These are phyloP conservation scores for Reutealis trisperma DNA, from an alignment of 345 rosid genomes.

Conservation along the genomic window DNA sequence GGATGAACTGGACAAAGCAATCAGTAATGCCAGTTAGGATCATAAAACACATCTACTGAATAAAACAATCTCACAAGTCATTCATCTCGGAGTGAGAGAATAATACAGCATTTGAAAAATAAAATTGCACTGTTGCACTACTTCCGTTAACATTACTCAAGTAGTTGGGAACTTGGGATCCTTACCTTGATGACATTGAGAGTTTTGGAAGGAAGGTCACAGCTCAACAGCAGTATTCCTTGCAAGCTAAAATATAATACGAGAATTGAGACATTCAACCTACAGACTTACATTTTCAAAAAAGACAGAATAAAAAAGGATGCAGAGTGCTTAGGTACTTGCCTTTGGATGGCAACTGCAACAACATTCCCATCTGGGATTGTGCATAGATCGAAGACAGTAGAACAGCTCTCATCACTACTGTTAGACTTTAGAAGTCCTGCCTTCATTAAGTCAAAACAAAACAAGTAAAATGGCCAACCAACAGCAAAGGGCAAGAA, in stretches of 20 bases:
- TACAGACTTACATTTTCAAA: background rate
- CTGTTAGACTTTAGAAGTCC: slow-evolving; percentile 45
- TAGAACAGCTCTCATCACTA: slow-evolving; percentile 44
- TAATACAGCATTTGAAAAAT: no score
- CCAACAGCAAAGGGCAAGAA: background rate
- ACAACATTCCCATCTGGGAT: slow-evolving; percentile 48
- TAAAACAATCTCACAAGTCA: no score
- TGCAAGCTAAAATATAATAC: slow-evolving; percentile 53
- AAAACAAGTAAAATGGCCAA: slow-evolving; percentile 5
- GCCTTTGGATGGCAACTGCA: slow-evolving; percentile 83
- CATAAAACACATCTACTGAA: no score
- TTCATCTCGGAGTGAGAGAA: no score
- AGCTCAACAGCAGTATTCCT: slow-evolving; percentile 69
- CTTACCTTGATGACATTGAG: slow-evolving; percentile 68
- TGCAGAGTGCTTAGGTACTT: slow-evolving; percentile 21
- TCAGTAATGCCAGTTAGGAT: background rate
- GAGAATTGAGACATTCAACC: slow-evolving; percentile 16
- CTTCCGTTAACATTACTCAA: background rate
- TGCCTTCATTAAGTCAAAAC: slow-evolving; percentile 54
- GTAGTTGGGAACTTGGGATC: background rate
- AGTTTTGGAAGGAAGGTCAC: slow-evolving; percentile 50
- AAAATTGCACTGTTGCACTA: no score
- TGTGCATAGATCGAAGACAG: slow-evolving; percentile 67
- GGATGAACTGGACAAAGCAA: background rate
- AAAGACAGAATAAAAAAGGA: background rate